Base-by-base conservation (phyloP, 768 basidiomycete genomes). In the Serendipita indica region DNA sequence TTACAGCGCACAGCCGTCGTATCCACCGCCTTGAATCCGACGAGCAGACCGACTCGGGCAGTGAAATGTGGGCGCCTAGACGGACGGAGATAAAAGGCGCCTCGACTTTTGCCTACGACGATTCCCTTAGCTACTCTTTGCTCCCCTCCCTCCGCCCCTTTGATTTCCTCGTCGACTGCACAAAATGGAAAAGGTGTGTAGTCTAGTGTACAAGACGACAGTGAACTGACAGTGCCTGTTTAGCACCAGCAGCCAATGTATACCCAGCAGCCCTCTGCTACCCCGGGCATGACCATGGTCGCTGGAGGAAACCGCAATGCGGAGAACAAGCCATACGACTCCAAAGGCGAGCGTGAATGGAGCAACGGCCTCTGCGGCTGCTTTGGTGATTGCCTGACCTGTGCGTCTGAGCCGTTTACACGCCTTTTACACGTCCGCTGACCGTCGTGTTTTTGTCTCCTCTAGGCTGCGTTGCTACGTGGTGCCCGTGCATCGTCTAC, bases 401-500 rank as follows among this genome's bases (percentile, higher is more conserved):
- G 70, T 69, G 60, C 13, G 65, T 57, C 10, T 10, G 10, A 37
- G n/a, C 35, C 10, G n/a, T 30, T 4, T 20, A n/a, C n/a, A 34
- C 25, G 4, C 30, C 30, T 27, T 5, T 57, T 16, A 12, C 18
- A n/a, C n/a, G n/a, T n/a, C n/a, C n/a, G n/a, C n/a, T n/a, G 39
- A 2, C 41, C 34, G 12, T 58, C 2, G 16, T 22, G 10, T 64
- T 12, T 12, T 16, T 22, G 33, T 39, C 22, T 43, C 37, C 54
- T 2, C 33, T 28, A 76, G 75, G 70, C 60, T 60, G 70, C 37
- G 58, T 72, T 18, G 64, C 74, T 1, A 72, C 66, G 34, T 76
- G 65, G 64, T 72, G 68, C 66, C 76, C 76, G 0, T 76, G 74
- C 64, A 60, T 75, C 60, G 62, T 69, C 37, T 75, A 74, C 65